Evolutionary conservation across 148 eudicot species (phyloP).

Genomic region (Oxyria digyna): DNA sequence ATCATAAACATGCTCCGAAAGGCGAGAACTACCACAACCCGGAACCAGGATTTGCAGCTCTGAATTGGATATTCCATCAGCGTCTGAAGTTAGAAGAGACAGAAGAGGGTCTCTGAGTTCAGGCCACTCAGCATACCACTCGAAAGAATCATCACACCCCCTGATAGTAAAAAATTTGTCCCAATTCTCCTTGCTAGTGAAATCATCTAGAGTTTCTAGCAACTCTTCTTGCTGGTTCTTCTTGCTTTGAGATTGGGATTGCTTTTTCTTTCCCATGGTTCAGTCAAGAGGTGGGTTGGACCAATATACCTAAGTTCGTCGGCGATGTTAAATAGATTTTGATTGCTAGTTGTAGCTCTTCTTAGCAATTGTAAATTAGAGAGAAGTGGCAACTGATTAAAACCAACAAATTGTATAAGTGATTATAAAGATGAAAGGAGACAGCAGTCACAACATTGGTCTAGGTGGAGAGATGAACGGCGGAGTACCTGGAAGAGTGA

Average conservation of each 20-base stretch:
- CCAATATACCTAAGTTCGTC: not conserved
- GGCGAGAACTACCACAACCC: slow-evolving; percentile 80
- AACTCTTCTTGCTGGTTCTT: slow-evolving; percentile 34
- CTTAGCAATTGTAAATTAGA: not conserved
- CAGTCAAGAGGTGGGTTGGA: not conserved
- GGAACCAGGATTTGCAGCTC: slow-evolving; percentile 57
- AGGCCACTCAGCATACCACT: slow-evolving; percentile 98
- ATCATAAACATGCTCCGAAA: slow-evolving; percentile 80
- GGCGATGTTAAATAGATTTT: not conserved
- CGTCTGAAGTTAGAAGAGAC: slow-evolving; percentile 20
- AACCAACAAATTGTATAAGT: not conserved
- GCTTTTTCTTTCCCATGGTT: slow-evolving; percentile 17
- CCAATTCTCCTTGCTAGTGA: slow-evolving; percentile 89
- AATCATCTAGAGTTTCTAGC: slow-evolving; percentile 60
- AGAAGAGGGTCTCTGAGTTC: slow-evolving; percentile 50
- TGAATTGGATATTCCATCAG: not conserved
- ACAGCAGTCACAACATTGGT: not conserved
- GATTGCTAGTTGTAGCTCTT: not conserved
- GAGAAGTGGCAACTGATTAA: not conserved
- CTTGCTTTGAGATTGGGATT: not conserved
- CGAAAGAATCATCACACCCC: slow-evolving; percentile 66
- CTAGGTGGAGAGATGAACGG: not conserved
- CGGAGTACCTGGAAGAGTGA: not conserved
- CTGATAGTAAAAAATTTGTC: slow-evolving; percentile 76
- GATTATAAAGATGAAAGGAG: not conserved